Percentiles rank a stretch among this genome's conserved stretches.
Evolutionary conservation across 164 flowering plant genomes (phyloP).

Genomic region (Magnolia changhungtana): DNA sequence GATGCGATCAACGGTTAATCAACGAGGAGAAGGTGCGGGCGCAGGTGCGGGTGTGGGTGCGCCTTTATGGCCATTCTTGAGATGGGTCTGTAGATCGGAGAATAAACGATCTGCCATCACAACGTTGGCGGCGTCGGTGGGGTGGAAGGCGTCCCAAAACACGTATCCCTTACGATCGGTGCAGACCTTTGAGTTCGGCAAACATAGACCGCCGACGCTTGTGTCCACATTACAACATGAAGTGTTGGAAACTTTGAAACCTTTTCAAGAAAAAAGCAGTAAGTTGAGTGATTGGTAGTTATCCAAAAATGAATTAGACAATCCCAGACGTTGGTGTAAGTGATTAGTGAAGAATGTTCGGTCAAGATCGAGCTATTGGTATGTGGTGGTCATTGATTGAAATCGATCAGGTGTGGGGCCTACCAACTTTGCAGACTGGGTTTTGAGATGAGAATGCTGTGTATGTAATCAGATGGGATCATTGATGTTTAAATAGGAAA

Average conservation of each 20-base stretch:
- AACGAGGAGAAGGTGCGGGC: not conserved
- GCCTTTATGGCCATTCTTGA: not conserved
- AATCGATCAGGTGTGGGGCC: too few relatives aligned
- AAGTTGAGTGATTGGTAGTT: too few relatives aligned
- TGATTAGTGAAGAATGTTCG: too few relatives aligned
- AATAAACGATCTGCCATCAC: slow-evolving; percentile 56
- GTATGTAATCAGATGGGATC: too few relatives aligned
- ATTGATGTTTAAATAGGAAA: too few relatives aligned
- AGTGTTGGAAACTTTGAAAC: slow-evolving; percentile 65
- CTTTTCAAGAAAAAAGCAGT: slow-evolving; percentile 24
- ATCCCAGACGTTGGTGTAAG: too few relatives aligned
- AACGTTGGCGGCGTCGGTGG: slow-evolving; percentile 74
- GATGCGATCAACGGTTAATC: too few relatives aligned
- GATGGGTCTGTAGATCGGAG: slow-evolving; percentile 15
- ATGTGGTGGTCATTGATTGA: too few relatives aligned
- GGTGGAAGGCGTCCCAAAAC: slow-evolving; percentile 93
- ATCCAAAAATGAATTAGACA: too few relatives aligned
- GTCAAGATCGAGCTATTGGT: too few relatives aligned
- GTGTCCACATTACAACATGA: slow-evolving; percentile 84
- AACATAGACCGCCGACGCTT: slow-evolving; percentile 56
- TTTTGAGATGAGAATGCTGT: too few relatives aligned
- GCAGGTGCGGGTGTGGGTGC: not conserved
- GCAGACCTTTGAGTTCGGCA: slow-evolving; percentile 69
- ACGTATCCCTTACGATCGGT: slow-evolving; percentile 55
- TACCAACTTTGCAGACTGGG: too few relatives aligned